These are phyloP conservation scores for Dryas alaskensis DNA, from an alignment of 306 rosid species.

Conservation along the genomic window DNA sequence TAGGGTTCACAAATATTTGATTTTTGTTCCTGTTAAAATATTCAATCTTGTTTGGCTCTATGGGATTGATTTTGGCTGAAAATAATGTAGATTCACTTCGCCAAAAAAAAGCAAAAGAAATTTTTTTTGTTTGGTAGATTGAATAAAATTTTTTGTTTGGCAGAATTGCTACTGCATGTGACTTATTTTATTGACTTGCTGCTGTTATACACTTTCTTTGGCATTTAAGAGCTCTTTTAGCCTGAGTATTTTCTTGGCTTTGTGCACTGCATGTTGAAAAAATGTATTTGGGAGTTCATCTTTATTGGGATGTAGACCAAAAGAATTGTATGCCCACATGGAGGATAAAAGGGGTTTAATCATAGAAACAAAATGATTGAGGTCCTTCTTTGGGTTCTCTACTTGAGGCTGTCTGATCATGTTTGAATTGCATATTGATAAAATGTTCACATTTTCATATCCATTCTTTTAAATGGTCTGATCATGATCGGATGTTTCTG, in stretches of 20 bases:
- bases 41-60: background rate
- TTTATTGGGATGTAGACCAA: background rate
- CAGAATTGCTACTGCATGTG: background rate
- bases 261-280: background rate
- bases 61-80: background rate
- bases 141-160: background rate
- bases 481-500: background rate
- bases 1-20: background rate
- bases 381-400: background rate
- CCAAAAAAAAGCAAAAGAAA: background rate
- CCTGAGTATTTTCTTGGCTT: background rate
- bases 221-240: background rate
- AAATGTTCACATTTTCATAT: background rate
- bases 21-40: background rate
- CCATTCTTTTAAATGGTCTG: background rate
- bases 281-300: background rate
- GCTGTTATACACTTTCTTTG: background rate
- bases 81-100: background rate
- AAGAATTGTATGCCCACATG: background rate
- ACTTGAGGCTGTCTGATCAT: background rate
- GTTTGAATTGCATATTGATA: background rate
- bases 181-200: background rate
- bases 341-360: background rate
- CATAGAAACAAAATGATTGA: background rate
- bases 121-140: background rate